Base-by-base conservation (phyloP, 2,329 filamentous ascomycete genomes). In the Colletotrichum truncatum region DNA sequence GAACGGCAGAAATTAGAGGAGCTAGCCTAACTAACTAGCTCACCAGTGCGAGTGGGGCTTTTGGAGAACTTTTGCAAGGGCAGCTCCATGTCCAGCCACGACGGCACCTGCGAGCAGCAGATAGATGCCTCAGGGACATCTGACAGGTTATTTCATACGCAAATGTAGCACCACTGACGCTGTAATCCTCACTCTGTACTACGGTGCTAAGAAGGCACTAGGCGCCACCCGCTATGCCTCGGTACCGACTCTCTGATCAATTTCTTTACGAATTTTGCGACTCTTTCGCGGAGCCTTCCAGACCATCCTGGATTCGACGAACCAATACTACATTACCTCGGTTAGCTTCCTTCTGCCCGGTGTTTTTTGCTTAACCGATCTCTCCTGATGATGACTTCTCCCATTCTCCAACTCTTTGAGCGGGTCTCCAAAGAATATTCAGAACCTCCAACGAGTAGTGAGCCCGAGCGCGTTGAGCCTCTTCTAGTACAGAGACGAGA, bases 51-150 rank as follows among this genome's bases (percentile, higher is more conserved):
- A 21, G 62, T 65, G 62, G 62, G 28, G 26, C 62, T n/a, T 39
- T 45, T 34, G 16, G 34, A 45, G 56, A 36, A 65, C 62, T 55
- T 55, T 65, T 62, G 54, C 39, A 23, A 36, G n/a, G 30, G 39
- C 30, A 36, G 6, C 21, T 48, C 23, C 21, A 18, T 53, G 49
- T 49, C 16, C 16, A 28, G 36, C 36, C 18, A n/a, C 36, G 36
- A 39, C 36, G 11, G 8, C 41, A 45, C 11, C 8, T n/a, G n/a
- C n/a, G n/a, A n/a, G n/a, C n/a, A n/a, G n/a, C n/a, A n/a, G n/a
- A n/a, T 16, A 39, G 36, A 14, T 23, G 39, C 16, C 39, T 18
- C 18, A 43, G 18, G 18, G 39, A 23, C 18, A 25, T 43, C 3
- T 9, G 3, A 23, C 16, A 5, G 9, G 3, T 4, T 10, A 10